Evolutionary conservation across 2,329 filamentous ascomycete species (phyloP).

Genomic region (Tricladium varicosporioides): DNA sequence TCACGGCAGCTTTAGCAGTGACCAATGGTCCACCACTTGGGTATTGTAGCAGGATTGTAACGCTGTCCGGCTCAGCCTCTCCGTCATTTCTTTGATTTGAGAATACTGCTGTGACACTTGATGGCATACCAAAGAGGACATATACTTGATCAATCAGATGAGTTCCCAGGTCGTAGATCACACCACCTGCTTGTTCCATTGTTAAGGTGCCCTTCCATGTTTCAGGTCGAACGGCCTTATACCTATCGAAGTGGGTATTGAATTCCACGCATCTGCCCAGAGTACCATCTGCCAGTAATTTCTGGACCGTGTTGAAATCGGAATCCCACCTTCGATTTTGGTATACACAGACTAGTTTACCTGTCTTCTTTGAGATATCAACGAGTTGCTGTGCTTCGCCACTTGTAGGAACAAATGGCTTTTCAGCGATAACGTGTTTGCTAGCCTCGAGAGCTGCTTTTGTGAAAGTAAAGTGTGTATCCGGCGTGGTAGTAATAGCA

Average conservation of each 20-base stretch:
- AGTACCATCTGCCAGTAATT: conserved; percentile 56
- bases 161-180: conserved; percentile 71
- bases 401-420: conserved; percentile 74
- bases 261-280: conserved; percentile 75
- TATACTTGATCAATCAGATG: conserved; percentile 77
- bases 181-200: conserved; percentile 62
- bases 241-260: conserved; percentile 78
- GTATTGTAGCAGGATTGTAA: conserved; percentile 68
- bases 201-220: conserved; percentile 66
- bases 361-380: conserved; percentile 37
- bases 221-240: conserved; percentile 56
- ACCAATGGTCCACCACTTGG: conserved; percentile 55
- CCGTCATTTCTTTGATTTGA: conserved; percentile 60
- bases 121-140: conserved; percentile 66
- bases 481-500: conserved; percentile 68
- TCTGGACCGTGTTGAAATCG: conserved; percentile 69
- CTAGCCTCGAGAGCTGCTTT: conserved; percentile 64
- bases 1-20: conserved; percentile 65
- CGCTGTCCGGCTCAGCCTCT: conserved; percentile 50
- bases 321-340: conserved; percentile 66
- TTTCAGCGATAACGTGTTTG: conserved; percentile 80
- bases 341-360: conserved; percentile 44
- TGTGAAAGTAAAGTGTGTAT: conserved; percentile 66
- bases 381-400: conserved; percentile 64
- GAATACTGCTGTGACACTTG: conserved; percentile 64